These are phyloP conservation scores for Lasiodiplodia hormozganensis DNA, from an alignment of 2,329 filamentous ascomycete genomes.

Conservation along the genomic window DNA sequence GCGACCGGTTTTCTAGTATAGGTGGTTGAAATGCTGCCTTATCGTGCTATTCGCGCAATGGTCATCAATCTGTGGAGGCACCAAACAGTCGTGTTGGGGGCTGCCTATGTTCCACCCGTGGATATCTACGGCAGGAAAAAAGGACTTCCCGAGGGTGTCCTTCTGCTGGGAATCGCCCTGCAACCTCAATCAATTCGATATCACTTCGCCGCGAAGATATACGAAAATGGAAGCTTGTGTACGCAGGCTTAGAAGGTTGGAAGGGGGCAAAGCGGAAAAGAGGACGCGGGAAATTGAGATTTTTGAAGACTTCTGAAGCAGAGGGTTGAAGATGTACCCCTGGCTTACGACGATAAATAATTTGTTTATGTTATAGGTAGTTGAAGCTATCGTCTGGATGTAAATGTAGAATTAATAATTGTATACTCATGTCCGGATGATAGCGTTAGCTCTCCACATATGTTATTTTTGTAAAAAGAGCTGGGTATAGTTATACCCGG, in stretches of 20 bases:
- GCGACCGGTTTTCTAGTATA: background rate
- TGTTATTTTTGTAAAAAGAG: no score
- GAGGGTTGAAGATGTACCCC: background rate
- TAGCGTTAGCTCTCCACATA: no score
- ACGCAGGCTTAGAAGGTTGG: no score
- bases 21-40: background rate
- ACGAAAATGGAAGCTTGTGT: background rate
- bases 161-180: background rate
- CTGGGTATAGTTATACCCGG: no score
- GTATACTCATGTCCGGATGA: no score
- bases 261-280: background rate
- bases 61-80: background rate
- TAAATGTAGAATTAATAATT: no score
- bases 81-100: background rate
- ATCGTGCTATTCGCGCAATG: background rate
- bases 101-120: background rate
- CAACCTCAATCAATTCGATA: background rate
- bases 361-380: no score
- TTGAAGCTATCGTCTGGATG: no score
- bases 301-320: background rate
- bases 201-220: background rate
- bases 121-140: background rate
- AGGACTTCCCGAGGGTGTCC: no score
- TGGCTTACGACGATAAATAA: background rate
- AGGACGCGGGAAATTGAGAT: background rate